phyloP scores from a whole-genome alignment of 2,329 filamentous ascomycete species.

The Aspergillus candidus region DNA sequence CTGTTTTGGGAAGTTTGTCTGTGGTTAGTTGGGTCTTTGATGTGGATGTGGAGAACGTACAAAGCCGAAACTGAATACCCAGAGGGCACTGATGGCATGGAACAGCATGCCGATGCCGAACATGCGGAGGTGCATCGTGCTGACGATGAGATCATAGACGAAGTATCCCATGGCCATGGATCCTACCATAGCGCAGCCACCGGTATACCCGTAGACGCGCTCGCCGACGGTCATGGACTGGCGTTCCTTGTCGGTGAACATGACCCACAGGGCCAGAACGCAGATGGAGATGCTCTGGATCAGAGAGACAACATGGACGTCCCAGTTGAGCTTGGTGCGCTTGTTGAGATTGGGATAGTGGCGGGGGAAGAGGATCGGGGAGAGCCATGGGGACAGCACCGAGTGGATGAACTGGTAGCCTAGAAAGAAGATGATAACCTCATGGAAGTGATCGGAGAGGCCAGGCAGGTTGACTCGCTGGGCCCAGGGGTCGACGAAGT shows the following conservation, averaged over 20 bases:
- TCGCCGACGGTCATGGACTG: conserved; percentile 47
- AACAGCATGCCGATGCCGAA: conserved; percentile 58
- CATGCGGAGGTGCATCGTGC: conserved; percentile 48
- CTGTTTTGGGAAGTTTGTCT: conserved; percentile 32
- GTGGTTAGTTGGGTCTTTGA: conserved; percentile 7
- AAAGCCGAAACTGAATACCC: conserved; percentile 58
- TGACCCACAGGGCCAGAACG: conserved; percentile 52
- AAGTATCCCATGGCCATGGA: conserved; percentile 60
- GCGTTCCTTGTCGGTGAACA: conserved; percentile 52
- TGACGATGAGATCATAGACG: conserved; percentile 57
- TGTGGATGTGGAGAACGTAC: conserved; percentile 46
- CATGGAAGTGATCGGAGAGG: conserved; percentile 56
- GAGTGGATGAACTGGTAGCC: conserved; percentile 53
- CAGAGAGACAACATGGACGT: conserved; percentile 60
- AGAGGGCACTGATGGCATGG: conserved; percentile 56
- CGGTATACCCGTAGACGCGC: conserved; percentile 57
- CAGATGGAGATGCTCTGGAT: conserved; percentile 55
- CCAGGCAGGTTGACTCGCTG: conserved; percentile 48
- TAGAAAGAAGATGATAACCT: conserved; percentile 50
- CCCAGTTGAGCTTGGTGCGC: conserved; percentile 59
- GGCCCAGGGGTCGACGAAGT: conserved; percentile 46
- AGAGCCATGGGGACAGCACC: conserved; percentile 51
- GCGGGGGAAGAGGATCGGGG: conserved; percentile 47
- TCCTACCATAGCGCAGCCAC: conserved; percentile 53
- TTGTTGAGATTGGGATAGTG: conserved; percentile 49